Base-by-base conservation (phyloP, 1,284 basidiomycete genomes). In the Microbotryomycetes sp. region DNA sequence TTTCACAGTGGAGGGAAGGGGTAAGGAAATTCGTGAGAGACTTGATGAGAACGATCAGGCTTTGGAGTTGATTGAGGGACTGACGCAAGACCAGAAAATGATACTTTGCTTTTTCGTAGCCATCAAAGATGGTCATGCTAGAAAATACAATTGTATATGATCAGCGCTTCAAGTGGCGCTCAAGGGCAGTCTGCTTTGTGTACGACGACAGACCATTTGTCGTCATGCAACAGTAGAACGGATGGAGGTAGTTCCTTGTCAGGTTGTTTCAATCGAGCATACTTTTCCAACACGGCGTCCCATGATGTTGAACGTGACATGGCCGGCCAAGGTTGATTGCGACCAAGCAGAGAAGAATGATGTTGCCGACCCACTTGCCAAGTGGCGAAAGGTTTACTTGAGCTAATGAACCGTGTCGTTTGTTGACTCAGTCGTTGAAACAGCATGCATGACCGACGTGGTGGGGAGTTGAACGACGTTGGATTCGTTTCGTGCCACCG, bases 51-150 rank as follows among this genome's bases (percentile, higher is more conserved):
- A 32, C 49, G 50, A 55, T 12, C 31, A 56, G 46, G 36, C 54
- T 30, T 54, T 25, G 22, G 50, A 56, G 23, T 57, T 59, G 6
- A 60, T 51, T 64, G 30, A 36, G 19, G 4, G 29, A 61, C 54
- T 32, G 14, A 65, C 58, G 65, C 30, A 64, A 49, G 23, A 63
- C 51, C 15, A 70, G 54, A 19, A 69, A 58, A 48, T 65, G 64
- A 7, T 28, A 64, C 15, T 66, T 65, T 1, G 72, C 75, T 67
- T 97, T 97, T 6, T 89, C 89, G 74, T 81, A 96, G 22, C 80
- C 82, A 77, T 97, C 92, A 72, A 86, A 90, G 56, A 97, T 81
- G 3, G 87, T 87, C 47, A 92, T 70, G 1, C 85, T 83, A 55
- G 9, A 22, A 16, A 9, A 15, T 5, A 9, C 15, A n/a, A 4